Conservation (phyloP, 2,329 filamentous ascomycete genomes). For the Endoconidiophora laricicola region DNA sequence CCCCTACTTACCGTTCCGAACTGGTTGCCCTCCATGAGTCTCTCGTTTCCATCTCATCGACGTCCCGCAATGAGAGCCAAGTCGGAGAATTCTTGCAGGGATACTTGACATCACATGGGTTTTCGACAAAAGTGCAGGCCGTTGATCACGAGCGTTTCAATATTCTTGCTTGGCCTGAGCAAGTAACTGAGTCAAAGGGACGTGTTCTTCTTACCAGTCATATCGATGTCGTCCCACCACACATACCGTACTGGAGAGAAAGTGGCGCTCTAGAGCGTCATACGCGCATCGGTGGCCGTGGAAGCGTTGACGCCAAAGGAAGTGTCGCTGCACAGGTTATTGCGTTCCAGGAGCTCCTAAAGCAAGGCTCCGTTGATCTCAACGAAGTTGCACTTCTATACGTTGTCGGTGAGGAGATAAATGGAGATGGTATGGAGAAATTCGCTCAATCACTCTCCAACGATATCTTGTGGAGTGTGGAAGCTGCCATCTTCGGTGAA, state of each 20-base stretch:
- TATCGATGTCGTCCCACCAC: slow-evolving; percentile 64
- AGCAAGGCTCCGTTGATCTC: slow-evolving; percentile 22
- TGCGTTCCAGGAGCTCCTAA: slow-evolving; percentile 42
- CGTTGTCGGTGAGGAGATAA: slow-evolving; percentile 69
- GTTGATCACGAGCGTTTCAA: slow-evolving; percentile 47
- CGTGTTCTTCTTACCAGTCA: slow-evolving; percentile 59
- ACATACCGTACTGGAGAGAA: slow-evolving; percentile 49
- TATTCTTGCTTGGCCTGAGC: slow-evolving; percentile 49
- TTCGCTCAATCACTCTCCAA: slow-evolving; percentile 28
- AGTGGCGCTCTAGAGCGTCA: slow-evolving; percentile 24
- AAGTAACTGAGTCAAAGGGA: slow-evolving; percentile 29
- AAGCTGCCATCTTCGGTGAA: slow-evolving; percentile 77
- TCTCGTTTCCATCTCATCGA: slow-evolving; percentile 11
- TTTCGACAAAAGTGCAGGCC: slow-evolving; percentile 27
- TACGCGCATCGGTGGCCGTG: slow-evolving; percentile 51
- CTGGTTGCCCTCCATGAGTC: slow-evolving; percentile 10
- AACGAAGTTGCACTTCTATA: slow-evolving; percentile 44
- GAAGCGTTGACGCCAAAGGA: slow-evolving; percentile 56
- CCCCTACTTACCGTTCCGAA: slow-evolving; percentile 4
- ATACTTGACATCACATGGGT: slow-evolving; percentile 40
- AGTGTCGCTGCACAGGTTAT: slow-evolving; percentile 58
- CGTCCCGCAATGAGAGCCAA: slow-evolving; percentile 8
- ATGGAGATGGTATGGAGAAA: slow-evolving; percentile 61
- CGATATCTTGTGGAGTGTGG: slow-evolving; percentile 23
- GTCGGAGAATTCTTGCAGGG: slow-evolving; percentile 52